Conservation (phyloP, 257 asterid species). For the Solanum bulbocastanum region DNA sequence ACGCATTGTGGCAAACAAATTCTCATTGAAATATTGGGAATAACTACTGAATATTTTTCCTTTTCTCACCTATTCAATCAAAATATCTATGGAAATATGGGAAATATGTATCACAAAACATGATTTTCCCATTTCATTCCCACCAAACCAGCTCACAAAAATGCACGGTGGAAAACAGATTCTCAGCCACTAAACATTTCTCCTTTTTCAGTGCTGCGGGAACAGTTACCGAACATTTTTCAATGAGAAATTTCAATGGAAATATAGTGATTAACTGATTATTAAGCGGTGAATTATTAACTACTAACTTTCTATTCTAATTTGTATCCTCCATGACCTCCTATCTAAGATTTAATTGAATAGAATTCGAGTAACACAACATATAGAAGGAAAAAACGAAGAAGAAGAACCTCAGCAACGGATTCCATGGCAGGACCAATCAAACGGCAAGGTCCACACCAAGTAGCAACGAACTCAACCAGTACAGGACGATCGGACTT, state of each 20-base stretch:
- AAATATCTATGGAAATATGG: background rate
- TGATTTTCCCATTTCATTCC: background rate
- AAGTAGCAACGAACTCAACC: conserved; percentile 77
- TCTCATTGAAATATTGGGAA: background rate
- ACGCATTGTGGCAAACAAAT: background rate
- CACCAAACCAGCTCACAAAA: background rate
- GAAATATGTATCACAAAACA: background rate
- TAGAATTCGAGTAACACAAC: background rate
- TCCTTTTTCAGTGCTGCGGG: background rate
- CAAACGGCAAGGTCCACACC: conserved; percentile 97
- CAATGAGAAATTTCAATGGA: background rate
- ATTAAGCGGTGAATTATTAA: no score
- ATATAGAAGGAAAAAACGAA: no score
- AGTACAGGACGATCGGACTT: conserved; percentile 74
- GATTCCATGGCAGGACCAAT: conserved; percentile 61
- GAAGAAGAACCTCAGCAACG: conserved; percentile 50
- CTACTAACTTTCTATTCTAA: background rate
- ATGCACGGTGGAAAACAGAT: background rate
- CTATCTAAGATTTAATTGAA: background rate
- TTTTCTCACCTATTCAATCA: background rate
- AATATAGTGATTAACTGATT: no score
- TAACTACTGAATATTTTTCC: background rate
- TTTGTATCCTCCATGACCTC: background rate
- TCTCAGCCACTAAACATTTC: background rate
- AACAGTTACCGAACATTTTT: background rate